These are phyloP conservation scores for Saturnispora besseyi DNA, from an alignment of 805 yeast species.

Conservation along the genomic window DNA sequence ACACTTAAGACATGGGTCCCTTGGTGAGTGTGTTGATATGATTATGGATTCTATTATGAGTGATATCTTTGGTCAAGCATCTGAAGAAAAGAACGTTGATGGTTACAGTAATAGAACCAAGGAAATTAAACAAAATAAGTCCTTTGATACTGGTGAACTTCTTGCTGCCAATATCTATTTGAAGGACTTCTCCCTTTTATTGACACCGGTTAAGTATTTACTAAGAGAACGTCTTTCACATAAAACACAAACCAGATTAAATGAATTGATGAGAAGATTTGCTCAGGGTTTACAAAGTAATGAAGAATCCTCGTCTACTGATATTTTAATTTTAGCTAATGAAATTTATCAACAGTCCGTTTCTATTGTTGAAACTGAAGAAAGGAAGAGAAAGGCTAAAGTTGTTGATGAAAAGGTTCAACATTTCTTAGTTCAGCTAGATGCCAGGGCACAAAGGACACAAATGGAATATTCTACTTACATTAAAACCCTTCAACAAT, in stretches of 20 bases:
- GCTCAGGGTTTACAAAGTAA: slow-evolving; percentile 75
- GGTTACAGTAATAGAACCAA: slow-evolving; percentile 79
- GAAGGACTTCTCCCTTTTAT: slow-evolving; percentile 43
- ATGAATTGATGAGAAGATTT: slow-evolving; percentile 68
- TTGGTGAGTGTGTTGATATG: slow-evolving; percentile 53
- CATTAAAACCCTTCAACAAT: slow-evolving; percentile 55
- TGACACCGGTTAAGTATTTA: slow-evolving; percentile 61
- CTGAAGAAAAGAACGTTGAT: slow-evolving; percentile 91
- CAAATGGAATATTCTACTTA: slow-evolving; percentile 50
- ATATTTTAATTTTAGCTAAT: slow-evolving; percentile 61
- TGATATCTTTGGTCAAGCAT: slow-evolving; percentile 84
- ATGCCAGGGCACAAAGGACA: slow-evolving; percentile 46
- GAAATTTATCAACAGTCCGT: slow-evolving; percentile 56
- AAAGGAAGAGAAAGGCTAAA: slow-evolving; percentile 13
- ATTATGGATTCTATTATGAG: slow-evolving; percentile 77
- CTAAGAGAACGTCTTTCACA: slow-evolving; percentile 55
- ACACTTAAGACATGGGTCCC: slow-evolving; percentile 53
- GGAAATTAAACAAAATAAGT: slow-evolving; percentile 83
- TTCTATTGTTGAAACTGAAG: slow-evolving; percentile 19
- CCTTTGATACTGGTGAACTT: slow-evolving; percentile 80
- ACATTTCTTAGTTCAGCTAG: slow-evolving; percentile 68
- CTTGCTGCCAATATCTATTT: slow-evolving; percentile 57
- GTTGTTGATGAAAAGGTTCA: slow-evolving; percentile 28
- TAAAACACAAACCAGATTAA: slow-evolving; percentile 65
- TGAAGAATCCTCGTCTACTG: slow-evolving; percentile 43